These are phyloP conservation scores for Rosa persica DNA, from an alignment of 306 rosid genomes.

Conservation along the genomic window DNA sequence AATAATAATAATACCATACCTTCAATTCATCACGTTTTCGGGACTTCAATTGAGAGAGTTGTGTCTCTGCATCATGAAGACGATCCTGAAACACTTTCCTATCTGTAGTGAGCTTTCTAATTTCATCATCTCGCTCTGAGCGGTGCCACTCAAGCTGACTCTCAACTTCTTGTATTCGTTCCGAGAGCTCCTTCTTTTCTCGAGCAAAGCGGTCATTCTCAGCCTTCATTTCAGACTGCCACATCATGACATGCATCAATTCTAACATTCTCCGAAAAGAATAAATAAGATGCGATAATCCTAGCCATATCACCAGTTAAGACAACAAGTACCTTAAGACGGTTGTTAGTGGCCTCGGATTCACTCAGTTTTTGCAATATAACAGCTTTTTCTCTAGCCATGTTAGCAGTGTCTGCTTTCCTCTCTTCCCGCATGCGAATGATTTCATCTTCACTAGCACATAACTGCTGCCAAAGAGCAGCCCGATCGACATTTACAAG, in stretches of 20 bases:
- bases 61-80: constrained; percentile 89
- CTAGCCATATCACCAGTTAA: constrained; percentile 45
- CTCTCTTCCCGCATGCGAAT: constrained; percentile 64
- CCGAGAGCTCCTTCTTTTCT: constrained; percentile 84
- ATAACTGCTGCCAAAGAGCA: constrained; percentile 95
- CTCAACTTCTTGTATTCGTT: constrained; percentile 80
- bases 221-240: constrained; percentile 91
- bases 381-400: constrained; percentile 62
- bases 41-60: constrained; percentile 79
- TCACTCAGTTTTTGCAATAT: constrained; percentile 74
- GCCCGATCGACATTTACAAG: constrained; percentile 93
- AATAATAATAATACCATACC: constrained; percentile 39
- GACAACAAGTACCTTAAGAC: constrained; percentile 82
- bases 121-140: constrained; percentile 93
- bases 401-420: constrained; percentile 65
- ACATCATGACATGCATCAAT: constrained; percentile 47
- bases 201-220: constrained; percentile 84
- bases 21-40: constrained; percentile 95
- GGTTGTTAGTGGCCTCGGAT: constrained; percentile 66
- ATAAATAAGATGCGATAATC: constrained; percentile 38
- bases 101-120: constrained; percentile 64
- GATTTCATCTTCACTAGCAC: constrained; percentile 91
- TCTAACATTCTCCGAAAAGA: constrained; percentile 38
- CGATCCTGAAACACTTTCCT: constrained; percentile 90
- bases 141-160: constrained; percentile 99